phyloP scores from a whole-genome alignment of 352 stramenopile species.

The Globisporangium acanthophoron region DNA sequence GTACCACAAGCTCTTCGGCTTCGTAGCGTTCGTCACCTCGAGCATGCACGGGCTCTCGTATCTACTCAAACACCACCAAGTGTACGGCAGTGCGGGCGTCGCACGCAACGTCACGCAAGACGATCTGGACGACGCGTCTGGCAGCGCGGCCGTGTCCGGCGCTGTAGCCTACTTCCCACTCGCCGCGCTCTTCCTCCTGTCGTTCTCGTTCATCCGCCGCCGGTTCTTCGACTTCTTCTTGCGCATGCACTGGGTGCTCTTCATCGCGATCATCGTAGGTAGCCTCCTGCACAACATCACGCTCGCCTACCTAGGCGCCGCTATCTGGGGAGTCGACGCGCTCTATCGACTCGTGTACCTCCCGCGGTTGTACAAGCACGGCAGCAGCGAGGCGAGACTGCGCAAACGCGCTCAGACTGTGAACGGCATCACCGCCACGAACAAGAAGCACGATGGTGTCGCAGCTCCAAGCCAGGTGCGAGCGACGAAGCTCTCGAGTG shows the following conservation, averaged over 20 bases:
- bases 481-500: constrained; percentile 20
- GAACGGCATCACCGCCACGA: neutral
- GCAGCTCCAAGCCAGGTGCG: constrained; percentile 26
- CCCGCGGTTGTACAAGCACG: constrained; percentile 18
- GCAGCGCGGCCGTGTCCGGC: constrained; percentile 6
- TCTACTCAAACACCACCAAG: constrained; percentile 16
- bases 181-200: constrained; percentile 17
- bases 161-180: neutral
- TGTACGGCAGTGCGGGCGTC: neutral
- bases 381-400: neutral
- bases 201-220: constrained; percentile 32
- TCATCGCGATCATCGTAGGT: constrained; percentile 32
- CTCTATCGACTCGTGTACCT: constrained; percentile 31
- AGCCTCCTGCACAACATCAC: constrained; percentile 34
- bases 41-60: constrained; percentile 41
- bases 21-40: constrained; percentile 28
- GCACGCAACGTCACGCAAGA: neutral
- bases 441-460: constrained; percentile 13
- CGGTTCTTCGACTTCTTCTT: constrained; percentile 54
- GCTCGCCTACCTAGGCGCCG: constrained; percentile 26
- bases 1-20: constrained; percentile 40
- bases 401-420: neutral
- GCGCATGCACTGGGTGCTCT: constrained; percentile 41
- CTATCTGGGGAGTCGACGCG: constrained; percentile 31
- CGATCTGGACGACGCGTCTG: neutral